These are phyloP conservation scores for Zymoseptoria tritici DNA, from an alignment of 2,329 filamentous ascomycete genomes.

Conservation along the genomic window DNA sequence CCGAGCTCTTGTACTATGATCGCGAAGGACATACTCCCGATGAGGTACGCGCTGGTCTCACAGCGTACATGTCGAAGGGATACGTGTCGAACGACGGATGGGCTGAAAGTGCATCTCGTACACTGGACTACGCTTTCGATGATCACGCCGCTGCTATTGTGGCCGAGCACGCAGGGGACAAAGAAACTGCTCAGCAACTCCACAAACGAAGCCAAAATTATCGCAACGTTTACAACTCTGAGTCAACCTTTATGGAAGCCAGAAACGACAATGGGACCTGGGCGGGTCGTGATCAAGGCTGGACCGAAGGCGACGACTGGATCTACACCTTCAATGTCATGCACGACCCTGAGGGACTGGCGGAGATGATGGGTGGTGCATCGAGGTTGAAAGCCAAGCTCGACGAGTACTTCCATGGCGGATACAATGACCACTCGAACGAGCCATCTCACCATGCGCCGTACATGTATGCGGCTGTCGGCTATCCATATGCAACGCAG, in stretches of 20 bases:
- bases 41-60: slow-evolving; percentile 41
- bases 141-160: slow-evolving; percentile 41
- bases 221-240: slow-evolving; percentile 36
- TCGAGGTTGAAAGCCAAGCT: slow-evolving; percentile 36
- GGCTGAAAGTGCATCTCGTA: slow-evolving; percentile 42
- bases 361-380: slow-evolving; percentile 34
- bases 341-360: slow-evolving; percentile 40
- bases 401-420: slow-evolving; percentile 39
- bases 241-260: slow-evolving; percentile 43
- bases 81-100: slow-evolving; percentile 44
- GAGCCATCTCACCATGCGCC: slow-evolving; percentile 44
- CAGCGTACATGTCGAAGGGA: slow-evolving; percentile 38
- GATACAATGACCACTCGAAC: slow-evolving; percentile 43
- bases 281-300: slow-evolving; percentile 39
- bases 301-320: slow-evolving; percentile 46
- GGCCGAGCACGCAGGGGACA: slow-evolving; percentile 32
- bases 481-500: slow-evolving; percentile 34
- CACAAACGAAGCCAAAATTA: slow-evolving; percentile 36
- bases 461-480: slow-evolving; percentile 41
- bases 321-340: slow-evolving; percentile 46
- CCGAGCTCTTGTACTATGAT: slow-evolving; percentile 41
- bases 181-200: slow-evolving; percentile 28
- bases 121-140: slow-evolving; percentile 43
- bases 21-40: slow-evolving; percentile 40
- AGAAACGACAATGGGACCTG: slow-evolving; percentile 42